Base-by-base conservation (phyloP, 164 flowering plant genomes). In the Kalanchoe fedtschenkoi region DNA sequence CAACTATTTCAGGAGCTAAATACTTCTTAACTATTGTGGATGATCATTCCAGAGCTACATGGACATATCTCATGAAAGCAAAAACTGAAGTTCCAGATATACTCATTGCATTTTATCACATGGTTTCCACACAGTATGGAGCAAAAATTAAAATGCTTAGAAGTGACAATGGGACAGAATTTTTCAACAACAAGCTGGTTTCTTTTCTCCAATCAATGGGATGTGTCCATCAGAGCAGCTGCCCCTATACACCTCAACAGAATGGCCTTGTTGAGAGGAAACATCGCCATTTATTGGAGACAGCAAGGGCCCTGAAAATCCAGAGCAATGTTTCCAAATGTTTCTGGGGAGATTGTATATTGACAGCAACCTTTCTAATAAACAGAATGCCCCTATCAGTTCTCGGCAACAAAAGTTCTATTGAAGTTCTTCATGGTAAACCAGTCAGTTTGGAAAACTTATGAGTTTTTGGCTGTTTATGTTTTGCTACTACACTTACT, bases 241-340 rank as follows among this genome's bases (percentile, higher is more conserved):
- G 60, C 30, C 70, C 73, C n/a, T 35, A 66, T 21, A 63, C 68
- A 3, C 64, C 43, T 2, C 13, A 66, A 32, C 74, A 66, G 19
- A 71, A 62, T 59, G 61, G 74, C 9, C 13, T 42, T 6, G 70
- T 56, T 0, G 69, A 71, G 19, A 9, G 67, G 2, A 62, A 62
- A 47, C 70, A 70, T 22, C 14, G 61, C 0, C 69, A 63, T 13
- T 16, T 71, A 4, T 16, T 66, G 21, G 59, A 61, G 46, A 37
- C n/a, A 9, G 60, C 61, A 0, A 28, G 61, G 0, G 8, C 71
- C 0, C 33, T 68, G 1, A n/a, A 61, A 0, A 16, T 46, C 34
- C 54, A 65, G 4, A 65, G 69, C 0, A 17, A 13, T 3, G 2
- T 65, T 1, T 61, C 69, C 13, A 6, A 3, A 2, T 1, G 1